These are phyloP conservation scores for Chalciporus sphaerocephalus DNA, from an alignment of 768 basidiomycete genomes.

Conservation along the genomic window DNA sequence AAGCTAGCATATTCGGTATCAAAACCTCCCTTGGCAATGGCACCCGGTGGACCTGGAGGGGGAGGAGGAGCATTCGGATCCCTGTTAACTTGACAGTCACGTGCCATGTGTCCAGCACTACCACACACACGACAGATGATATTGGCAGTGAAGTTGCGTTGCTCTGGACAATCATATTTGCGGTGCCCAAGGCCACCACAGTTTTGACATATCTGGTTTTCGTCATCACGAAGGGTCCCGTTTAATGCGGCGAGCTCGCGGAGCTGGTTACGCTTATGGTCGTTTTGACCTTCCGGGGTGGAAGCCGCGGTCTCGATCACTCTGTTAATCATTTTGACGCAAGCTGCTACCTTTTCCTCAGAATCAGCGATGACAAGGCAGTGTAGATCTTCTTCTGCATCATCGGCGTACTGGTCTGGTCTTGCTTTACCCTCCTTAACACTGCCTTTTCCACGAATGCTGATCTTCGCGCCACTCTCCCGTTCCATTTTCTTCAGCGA, in stretches of 20 bases:
- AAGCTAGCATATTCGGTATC: slow-evolving; percentile 97
- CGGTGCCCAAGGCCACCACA: slow-evolving; percentile 92
- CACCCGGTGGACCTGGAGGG: slow-evolving; percentile 33
- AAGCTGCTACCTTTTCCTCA: slow-evolving; percentile 85
- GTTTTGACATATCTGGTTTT: slow-evolving; percentile 99
- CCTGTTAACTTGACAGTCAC: slow-evolving; percentile 92
- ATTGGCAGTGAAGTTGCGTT: slow-evolving; percentile 97
- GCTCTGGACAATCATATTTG: slow-evolving; percentile 98
- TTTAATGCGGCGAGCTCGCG: slow-evolving; percentile 96
- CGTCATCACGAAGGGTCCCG: slow-evolving; percentile 98
- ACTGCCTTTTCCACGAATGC: slow-evolving; percentile 95
- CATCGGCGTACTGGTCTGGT: slow-evolving; percentile 90
- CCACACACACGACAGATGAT: slow-evolving; percentile 99
- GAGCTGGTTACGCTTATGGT: slow-evolving; percentile 98
- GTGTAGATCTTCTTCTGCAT: slow-evolving; percentile 98
- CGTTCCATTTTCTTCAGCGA: slow-evolving; percentile 99
- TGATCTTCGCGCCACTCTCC: slow-evolving; percentile 97
- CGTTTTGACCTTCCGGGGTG: slow-evolving; percentile 98
- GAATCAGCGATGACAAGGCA: slow-evolving; percentile 92
- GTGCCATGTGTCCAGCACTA: slow-evolving; percentile 97
- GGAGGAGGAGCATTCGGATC: slow-evolving; percentile 73
- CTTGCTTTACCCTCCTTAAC: slow-evolving; percentile 98
- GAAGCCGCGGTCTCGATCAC: slow-evolving; percentile 99
- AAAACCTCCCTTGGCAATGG: slow-evolving; percentile 68
- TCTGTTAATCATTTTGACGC: slow-evolving; percentile 93